Base-by-base conservation (phyloP, 768 basidiomycete genomes). In the Pluteus cervinus region DNA sequence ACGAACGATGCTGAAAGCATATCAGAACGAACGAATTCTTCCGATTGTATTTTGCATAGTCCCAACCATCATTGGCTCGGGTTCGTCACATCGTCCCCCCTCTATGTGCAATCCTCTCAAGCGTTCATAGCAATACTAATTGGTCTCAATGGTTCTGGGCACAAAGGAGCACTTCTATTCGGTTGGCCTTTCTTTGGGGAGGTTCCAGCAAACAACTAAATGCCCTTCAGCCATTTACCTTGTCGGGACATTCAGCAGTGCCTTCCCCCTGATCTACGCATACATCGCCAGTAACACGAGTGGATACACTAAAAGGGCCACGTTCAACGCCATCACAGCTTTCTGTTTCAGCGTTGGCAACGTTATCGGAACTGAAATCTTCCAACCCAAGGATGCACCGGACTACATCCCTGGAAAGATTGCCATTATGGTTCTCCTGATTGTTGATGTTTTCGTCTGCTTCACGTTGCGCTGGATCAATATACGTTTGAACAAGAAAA, bases 231-330 rank as follows among this genome's bases (percentile, higher is more conserved):
- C 62, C 23, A 58, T 60, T 7, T 76, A 76, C 39, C 53, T 76
- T 20, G 59, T 68, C 20, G 64, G 67, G n/a, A 73, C 75, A 3
- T 82, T 76, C 38, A 77, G 77, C 4, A 75, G 73, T 36, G 72
- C 75, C 0, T 53, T 83, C 7, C 71, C 78, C 0, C 66, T 71
- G 0, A 63, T 81, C 8, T 81, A 81, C 40, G 76, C 79, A 0
- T 81, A 76, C 46, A 79, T 80, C 36, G 75, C 78, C 5, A 72
- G 71, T 36, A 80, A 82, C 51, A 80, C 73, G 0, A 69, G 69
- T 23, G 77, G 77, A 0, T 74, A 79, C 36, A 81, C 79, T 4
- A 81, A 83, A 63, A 83, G 81, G 62, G 71, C 74, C 42, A 80
- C 78, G 2, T 67, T 79, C 45, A 79, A 79, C 38, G 71, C 76